Evolutionary conservation across 73 alveolate genomes (phyloP), one percentile per base, ranked within the genome.

Genomic region (Stentor roeselii): DNA sequence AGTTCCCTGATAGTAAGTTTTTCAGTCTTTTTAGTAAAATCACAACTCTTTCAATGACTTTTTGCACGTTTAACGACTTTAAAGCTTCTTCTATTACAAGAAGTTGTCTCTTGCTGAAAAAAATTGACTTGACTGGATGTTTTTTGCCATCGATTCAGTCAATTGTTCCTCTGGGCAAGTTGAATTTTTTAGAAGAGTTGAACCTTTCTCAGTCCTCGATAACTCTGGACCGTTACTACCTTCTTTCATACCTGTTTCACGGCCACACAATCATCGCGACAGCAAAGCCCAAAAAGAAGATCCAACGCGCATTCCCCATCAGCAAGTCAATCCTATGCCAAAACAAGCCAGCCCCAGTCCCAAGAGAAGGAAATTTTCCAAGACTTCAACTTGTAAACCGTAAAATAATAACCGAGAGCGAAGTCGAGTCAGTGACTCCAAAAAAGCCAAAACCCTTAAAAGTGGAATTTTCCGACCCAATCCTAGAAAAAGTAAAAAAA

Each of bases 341-440:
- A 21, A 67, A 40, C 34, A 67, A 67, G 34, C 80, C 80, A 0
- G 80, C 80, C 37, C 21, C 21, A 67, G 41, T 34, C 2, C 80
- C 80, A 27, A 21, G 80, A 32, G 34, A 67, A 30, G 50, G 50
- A 21, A n/a, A 14, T 21, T 67, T 67, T 2, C 50, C 80, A 30
- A 67, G 21, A 40, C 41, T 67, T 1, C 21, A n/a, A 21, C 14
- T 67, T 30, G 21, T 67, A 30, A 67, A 34, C 2, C 37, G 34
- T 67, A 40, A 67, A 67, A 32, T 67, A 1, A 67, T 67, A 21
- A 67, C 80, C 34, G 80, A 67, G 34, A 40, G 34, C 41, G 80
- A 67, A 67, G 41, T 67, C 14, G 37, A 67, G 11, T 27, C 42
- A 15, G 41, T 32, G 0, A 0, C 27, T 14, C 80, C 80, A 27